Conservation (phyloP, 345 rosid species). For the Lepidium sativum region DNA sequence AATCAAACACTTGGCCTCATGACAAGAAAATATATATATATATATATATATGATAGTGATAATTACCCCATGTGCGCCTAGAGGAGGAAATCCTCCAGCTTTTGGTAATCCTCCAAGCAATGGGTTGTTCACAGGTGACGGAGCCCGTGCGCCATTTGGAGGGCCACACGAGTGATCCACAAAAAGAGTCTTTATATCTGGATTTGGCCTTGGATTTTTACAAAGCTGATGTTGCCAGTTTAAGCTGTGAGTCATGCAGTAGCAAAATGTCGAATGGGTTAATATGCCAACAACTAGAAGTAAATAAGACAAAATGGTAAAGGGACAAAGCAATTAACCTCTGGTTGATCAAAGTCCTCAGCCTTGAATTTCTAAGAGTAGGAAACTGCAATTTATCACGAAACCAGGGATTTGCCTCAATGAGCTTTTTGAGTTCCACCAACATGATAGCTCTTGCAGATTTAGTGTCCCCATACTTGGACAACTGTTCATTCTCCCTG, state of each 20-base stretch:
- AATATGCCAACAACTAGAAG: background rate
- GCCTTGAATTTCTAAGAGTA: constrained; percentile 77
- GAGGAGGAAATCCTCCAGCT: constrained; percentile 89
- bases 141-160: constrained; percentile 95
- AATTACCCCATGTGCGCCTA: constrained; percentile 91
- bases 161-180: constrained; percentile 97
- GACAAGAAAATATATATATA: background rate
- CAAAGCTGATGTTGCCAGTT: constrained; percentile 99
- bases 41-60: background rate
- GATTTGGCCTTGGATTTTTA: constrained; percentile 94
- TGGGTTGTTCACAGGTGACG: constrained; percentile 84
- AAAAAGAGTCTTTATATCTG: constrained; percentile 95
- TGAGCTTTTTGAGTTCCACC: constrained; percentile 93
- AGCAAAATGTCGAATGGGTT: constrained; percentile 6
- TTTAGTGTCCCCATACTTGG: constrained; percentile 97
- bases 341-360: constrained; percentile 89
- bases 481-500: constrained; percentile 96
- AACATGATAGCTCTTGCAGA: constrained; percentile 96
- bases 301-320: background rate
- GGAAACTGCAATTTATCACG: constrained; percentile 97
- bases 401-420: constrained; percentile 94
- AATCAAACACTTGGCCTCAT: constrained; percentile 18
- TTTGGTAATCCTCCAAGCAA: constrained; percentile 78
- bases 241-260: constrained; percentile 44
- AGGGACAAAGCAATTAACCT: constrained; percentile 36